Evolutionary conservation across 495 filamentous ascomycete genomes (phyloP), one percentile per base, ranked within the genome.

Genomic region (Penicillium flavigenum): DNA sequence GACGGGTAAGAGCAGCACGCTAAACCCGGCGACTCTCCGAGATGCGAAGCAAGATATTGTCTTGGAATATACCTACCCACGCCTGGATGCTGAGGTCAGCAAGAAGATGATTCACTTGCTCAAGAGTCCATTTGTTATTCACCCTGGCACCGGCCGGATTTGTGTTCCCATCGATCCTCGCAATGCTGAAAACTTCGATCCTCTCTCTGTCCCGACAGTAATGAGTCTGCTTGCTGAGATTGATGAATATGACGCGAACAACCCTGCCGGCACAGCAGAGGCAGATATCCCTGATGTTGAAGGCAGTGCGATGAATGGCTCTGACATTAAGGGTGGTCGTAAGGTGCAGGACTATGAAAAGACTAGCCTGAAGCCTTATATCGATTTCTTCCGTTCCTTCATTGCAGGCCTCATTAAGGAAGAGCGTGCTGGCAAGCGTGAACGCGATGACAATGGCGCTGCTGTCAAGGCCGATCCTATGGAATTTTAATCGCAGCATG

Each of bases 91-190:
- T 54, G 91, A 96, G 62, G 94, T 98, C 63, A 91, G 88, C 64
- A 97, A 97, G 76, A 95, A 96, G 67, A 84, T 96, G 69, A 98
- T 95, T 76, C 94, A 98, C 81, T 82, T 98, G 78, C 83, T 98
- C 45, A 98, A 98, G 67, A 89, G 85, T 58, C 94, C 94, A 4
- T 98, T 98, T 62, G 93, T 96, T 54, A 86, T 98, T 31, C 94
- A 98, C 76, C 94, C 94, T 0, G 90, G 89, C 6, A 98, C 95
- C 1, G 95, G 93, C 0, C 76, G 92, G 51, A 87, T 98, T 20
- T 98, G 94, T 75, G 95, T 98, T 47, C 94, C 94, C 11, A 97
- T 98, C 64, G 89, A 96, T 66, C 77, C 81, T 14, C 71, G 76
- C 22, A 68, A 79, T 20, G 71, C 86, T 55, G 89, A 94, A 39